Evolutionary conservation across 306 rosid species (phyloP), one percentile per base, ranked within the genome.

Genomic region (Geum urbanum): DNA sequence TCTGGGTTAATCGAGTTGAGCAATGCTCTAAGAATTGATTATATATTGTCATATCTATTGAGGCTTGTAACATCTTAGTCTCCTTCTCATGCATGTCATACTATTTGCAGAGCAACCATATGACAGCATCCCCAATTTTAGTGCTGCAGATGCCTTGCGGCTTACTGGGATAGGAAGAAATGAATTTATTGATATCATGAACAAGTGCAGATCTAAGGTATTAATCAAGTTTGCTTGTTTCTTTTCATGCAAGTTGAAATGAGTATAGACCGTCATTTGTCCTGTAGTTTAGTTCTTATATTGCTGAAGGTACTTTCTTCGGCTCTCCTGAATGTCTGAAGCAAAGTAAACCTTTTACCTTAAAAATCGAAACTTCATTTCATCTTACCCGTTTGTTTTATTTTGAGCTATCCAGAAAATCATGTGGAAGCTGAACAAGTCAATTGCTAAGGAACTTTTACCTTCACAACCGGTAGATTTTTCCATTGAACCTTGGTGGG

Each of bases 121-220:
- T 75, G 99, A 91, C 78, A 91, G 99, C 95, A 90, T 94, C 81
- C 99, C 99, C 22, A 94, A 94, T 81, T 94, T 94, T 74, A 94
- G 96, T 66, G 99, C 97, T 35, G 97, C 97, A 0, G 97, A 92
- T 85, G 98, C 98, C 65, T 82, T 92, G 82, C 88, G 96, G 64
- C 86, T 92, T 67, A 92, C 95, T 49, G 98, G 98, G 69, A 86
- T 92, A 15, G 96, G 96, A 75, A 89, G 98, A 81, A 89, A 92
- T 67, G 98, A 92, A 74, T 92, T 92, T 83, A 92, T 92, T 82
- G 98, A 92, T 83, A 87, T 89, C 74, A 92, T 92, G 98, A 92
- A 92, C 79, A 92, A 89, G 80, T 92, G 98, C 83, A 88, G 92
- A 86, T 92, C 96, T 70, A 92, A 92, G 98, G 98, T 92, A 83